phyloP scores from a whole-genome alignment of 2,329 filamentous ascomycete genomes.

The Penicillium capsulatum region DNA sequence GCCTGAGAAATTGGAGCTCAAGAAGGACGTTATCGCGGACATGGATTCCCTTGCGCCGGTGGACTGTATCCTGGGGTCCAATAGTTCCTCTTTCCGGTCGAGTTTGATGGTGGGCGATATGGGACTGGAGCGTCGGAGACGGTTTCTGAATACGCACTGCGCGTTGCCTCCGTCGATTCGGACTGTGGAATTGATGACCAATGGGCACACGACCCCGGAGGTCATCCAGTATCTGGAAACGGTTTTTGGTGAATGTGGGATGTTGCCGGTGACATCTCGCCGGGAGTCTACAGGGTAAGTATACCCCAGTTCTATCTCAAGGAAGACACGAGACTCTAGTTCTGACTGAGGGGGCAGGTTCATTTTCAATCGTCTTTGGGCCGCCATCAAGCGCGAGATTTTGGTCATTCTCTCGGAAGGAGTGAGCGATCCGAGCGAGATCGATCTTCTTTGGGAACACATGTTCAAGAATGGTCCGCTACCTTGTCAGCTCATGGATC shows the following conservation, averaged over 20 bases:
- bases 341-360: conserved; percentile 30
- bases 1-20: conserved; percentile 49
- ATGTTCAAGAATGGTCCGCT: conserved; percentile 36
- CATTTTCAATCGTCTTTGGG: conserved; percentile 55
- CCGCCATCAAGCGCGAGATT: conserved; percentile 52
- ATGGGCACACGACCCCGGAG: conserved; percentile 41
- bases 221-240: conserved; percentile 45
- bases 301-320: no score
- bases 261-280: conserved; percentile 42
- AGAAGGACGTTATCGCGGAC: conserved; percentile 46
- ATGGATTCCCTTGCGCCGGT: conserved; percentile 40
- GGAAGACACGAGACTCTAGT: not conserved
- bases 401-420: conserved; percentile 49
- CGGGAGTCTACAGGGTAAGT: conserved; percentile 46
- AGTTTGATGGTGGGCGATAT: conserved; percentile 46
- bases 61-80: conserved; percentile 50
- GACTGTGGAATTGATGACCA: conserved; percentile 53
- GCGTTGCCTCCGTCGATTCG: conserved; percentile 45
- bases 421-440: conserved; percentile 46
- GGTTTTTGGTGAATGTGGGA: conserved; percentile 39
- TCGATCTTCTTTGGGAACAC: conserved; percentile 43
- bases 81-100: conserved; percentile 52
- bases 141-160: conserved; percentile 50
- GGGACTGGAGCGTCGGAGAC: conserved; percentile 1
- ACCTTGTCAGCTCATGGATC: conserved; percentile 43